These are phyloP conservation scores for Fonsecaea multimorphosa DNA, from an alignment of 2,329 filamentous ascomycete species.

Conservation along the genomic window DNA sequence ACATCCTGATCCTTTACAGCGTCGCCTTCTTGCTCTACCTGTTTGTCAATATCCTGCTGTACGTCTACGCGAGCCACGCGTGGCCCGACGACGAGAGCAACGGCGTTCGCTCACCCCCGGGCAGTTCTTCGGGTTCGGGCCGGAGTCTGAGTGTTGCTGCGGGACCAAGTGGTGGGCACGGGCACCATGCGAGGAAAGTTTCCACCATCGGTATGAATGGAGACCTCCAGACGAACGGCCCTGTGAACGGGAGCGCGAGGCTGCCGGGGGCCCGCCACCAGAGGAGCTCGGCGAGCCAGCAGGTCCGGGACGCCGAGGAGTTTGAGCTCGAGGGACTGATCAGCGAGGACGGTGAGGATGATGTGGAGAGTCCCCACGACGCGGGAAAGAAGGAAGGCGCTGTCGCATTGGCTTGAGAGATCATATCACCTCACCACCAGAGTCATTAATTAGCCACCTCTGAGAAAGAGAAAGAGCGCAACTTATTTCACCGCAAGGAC, in stretches of 20 bases:
- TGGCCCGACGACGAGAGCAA: constrained; percentile 50
- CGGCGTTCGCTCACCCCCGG: constrained; percentile 20
- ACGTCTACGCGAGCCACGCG: constrained; percentile 75
- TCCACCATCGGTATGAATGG: constrained; percentile 29
- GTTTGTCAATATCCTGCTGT: constrained; percentile 83
- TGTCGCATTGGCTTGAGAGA: constrained; percentile 15
- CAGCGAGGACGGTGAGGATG: constrained; percentile 65
- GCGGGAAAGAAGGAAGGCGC: constrained; percentile 26
- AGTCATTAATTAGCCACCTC: neutral
- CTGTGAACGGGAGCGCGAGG: constrained; percentile 27
- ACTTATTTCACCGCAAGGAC: neutral
- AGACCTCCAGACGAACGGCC: constrained; percentile 32
- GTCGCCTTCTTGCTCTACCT: constrained; percentile 90
- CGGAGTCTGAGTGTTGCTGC: constrained; percentile 26
- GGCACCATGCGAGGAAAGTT: constrained; percentile 20
- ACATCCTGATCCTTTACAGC: constrained; percentile 89
- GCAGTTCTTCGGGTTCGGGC: constrained; percentile 4
- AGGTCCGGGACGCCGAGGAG: constrained; percentile 81
- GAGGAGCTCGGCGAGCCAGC: constrained; percentile 46
- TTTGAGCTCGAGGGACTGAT: constrained; percentile 92
- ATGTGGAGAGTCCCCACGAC: constrained; percentile 21
- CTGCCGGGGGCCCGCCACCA: constrained; percentile 35
- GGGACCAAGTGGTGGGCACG: constrained; percentile 12
- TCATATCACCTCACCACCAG: neutral
- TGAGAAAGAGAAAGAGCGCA: neutral